Conservation (phyloP, 805 yeast species). For the Kluyveromyces aestuarii region DNA sequence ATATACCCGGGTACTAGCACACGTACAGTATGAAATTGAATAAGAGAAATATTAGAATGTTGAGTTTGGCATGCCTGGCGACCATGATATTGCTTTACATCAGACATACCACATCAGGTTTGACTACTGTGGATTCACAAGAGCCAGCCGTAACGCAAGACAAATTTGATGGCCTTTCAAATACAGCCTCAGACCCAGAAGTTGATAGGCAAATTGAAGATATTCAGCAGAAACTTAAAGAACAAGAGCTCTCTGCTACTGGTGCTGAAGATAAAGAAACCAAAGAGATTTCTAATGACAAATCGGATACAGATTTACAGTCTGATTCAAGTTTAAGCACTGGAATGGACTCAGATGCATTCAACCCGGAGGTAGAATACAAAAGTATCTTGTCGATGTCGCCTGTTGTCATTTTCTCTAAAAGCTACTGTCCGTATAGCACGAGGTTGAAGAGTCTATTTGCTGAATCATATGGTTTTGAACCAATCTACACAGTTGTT, state of each 20-base stretch:
- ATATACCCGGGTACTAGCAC: no score
- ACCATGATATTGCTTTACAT: conserved; percentile 21
- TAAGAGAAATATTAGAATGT: conserved; percentile 22
- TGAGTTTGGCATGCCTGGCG: conserved; percentile 18
- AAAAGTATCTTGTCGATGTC: conserved; percentile 47
- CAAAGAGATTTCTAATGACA: neutral
- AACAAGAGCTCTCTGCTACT: conserved; percentile 5
- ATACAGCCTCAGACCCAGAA: conserved; percentile 3
- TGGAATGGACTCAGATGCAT: conserved; percentile 13
- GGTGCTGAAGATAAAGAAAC: neutral
- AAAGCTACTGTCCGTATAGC: conserved; percentile 66
- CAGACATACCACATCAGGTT: conserved; percentile 11
- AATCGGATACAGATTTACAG: neutral
- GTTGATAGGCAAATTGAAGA: conserved; percentile 14
- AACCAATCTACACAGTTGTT: conserved; percentile 64
- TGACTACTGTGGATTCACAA: conserved; percentile 8
- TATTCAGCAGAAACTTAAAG: conserved; percentile 13
- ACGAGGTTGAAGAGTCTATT: conserved; percentile 60
- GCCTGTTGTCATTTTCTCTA: conserved; percentile 55
- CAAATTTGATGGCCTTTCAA: neutral
- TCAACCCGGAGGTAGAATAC: conserved; percentile 46
- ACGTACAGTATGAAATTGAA: conserved; percentile 1
- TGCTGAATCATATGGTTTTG: conserved; percentile 46
- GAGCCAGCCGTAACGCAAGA: neutral
- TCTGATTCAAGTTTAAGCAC: conserved; percentile 8